Evolutionary conservation across 805 yeast species (phyloP).

Genomic region (Lipomyces sp.): DNA sequence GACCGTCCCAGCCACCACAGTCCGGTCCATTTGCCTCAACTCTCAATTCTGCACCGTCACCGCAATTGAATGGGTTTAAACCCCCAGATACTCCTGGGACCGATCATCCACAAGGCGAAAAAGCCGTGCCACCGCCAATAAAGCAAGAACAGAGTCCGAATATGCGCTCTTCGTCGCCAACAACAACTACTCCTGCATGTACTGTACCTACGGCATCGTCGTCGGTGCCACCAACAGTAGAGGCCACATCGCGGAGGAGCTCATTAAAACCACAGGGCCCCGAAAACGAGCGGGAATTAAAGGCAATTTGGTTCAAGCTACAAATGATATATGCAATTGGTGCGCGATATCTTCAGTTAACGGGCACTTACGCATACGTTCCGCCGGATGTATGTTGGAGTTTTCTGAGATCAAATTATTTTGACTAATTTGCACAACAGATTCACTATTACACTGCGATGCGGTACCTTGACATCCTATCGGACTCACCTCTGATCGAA

Average conservation of each 20-base stretch:
- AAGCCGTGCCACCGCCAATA: not conserved
- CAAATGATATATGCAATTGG: constrained; percentile 37
- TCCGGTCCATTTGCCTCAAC: not conserved
- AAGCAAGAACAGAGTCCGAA: not conserved
- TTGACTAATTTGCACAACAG: constrained; percentile 8
- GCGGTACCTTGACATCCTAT: constrained; percentile 30
- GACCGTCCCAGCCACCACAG: constrained; percentile 2
- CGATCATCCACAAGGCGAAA: not conserved
- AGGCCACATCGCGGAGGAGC: not conserved
- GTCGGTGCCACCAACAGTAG: not conserved
- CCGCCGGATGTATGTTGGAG: constrained; percentile 27
- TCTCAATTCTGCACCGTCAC: constrained; percentile 4
- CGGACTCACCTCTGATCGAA: constrained; percentile 31
- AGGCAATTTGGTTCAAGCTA: constrained; percentile 31
- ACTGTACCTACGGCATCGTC: not conserved
- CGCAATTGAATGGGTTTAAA: not conserved
- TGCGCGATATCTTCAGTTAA: constrained; percentile 32
- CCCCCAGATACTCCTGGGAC: not conserved
- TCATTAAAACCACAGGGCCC: not conserved
- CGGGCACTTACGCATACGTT: constrained; percentile 26
- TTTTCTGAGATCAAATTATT: not conserved
- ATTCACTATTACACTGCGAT: constrained; percentile 30
- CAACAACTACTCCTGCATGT: not conserved
- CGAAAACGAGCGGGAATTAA: constrained; percentile 13
- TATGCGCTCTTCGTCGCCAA: not conserved